Base-by-base conservation (phyloP, 345 rosid species). In the Rhodomyrtus tomentosa region DNA sequence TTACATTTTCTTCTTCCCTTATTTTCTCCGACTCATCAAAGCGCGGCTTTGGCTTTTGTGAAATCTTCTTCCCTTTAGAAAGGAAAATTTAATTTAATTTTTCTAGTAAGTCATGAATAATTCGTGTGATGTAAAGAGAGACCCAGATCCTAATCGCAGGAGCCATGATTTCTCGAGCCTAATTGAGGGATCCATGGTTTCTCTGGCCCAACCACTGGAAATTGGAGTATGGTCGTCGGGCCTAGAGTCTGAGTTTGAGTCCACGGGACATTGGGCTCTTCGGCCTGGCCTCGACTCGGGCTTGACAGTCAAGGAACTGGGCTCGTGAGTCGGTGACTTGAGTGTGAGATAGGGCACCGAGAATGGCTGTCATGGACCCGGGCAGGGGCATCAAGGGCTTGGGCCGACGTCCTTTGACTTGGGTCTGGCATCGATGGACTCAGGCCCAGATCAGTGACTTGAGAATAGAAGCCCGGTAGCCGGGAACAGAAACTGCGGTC, bases 341-440 rank as follows among this genome's bases (percentile, higher is more conserved):
- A 6, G 36, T 20, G 29, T 0, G 20, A n/a, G 36, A 56, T 56
- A 1, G 6, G 29, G 36, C 0, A n/a, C 5, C 4, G 7, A 2
- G 36, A 58, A n/a, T 58, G 36, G 27, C 3, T 13, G 20, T n/a
- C 4, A 27, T 27, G 20, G 72, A 58, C 38, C 8, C 8, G 1
- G 4, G 20, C 36, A 27, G 3, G 20, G 36, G 38, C 8, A 58
- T 14, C 3, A 10, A 15, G 42, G 5, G 5, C 42, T 40, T 40
- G 42, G 32, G 73, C 10, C 0, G 32, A 38, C 21, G 21, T 6
- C 2, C 0, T 0, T 3, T 2, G 21, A 29, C 22, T 8, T 21
- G 24, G 55, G 3, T 22, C 3, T 51, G 20, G 53, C 20, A 6
- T 51, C 20, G 5, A 51, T 20, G 3, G 10, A 21, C 24, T 0